Base-by-base conservation (phyloP, 495 filamentous ascomycete species). In the Filosporella fistucella region DNA sequence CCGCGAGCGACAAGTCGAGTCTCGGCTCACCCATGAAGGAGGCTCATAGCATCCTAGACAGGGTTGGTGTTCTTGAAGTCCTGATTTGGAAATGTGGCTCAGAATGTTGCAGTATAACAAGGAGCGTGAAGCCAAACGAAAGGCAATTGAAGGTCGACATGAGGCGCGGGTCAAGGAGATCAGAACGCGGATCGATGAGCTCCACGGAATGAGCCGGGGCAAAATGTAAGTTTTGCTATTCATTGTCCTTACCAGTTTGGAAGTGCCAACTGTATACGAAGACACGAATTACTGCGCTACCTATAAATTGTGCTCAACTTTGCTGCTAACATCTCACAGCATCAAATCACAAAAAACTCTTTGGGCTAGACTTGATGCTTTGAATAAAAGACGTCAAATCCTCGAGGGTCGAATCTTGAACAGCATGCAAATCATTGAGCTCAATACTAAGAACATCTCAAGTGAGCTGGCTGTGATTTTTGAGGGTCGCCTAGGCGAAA, bases 51-150 rank as follows among this genome's bases (percentile, higher is more conserved):
- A 36, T 62, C 41, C 34, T 58, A 24, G 8, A 37, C 47, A 52
- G 20, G 14, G 35, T 42, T 41, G 26, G 17, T n/a, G n/a, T 37
- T 12, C 21, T 36, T 37, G 20, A 4, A 18, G 28, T 29, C 2
- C 18, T 40, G 9, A 42, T 43, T 25, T 26, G n/a, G n/a, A 16
- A 21, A 23, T 22, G 23, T 28, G 12, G 2, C 18, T 28, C 34
- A 20, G 17, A 24, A 42, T 45, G 28, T 17, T 11, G 3, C 41
- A 68, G 66, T 40, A 43, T n/a, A 60, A 52, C 14, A 55, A 45
- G 25, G 49, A 51, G 14, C 60, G 60, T 20, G 57, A 61, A 16
- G 24, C 24, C 17, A 54, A 51, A 24, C 50, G 59, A 3, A 59
- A 47, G 14, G 29, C 39, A 14, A 52, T 67, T n/a, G 49, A 54